A percentile compares a stretch with the other conserved stretches of the same genome.
phyloP scores from a whole-genome alignment of 352 stramenopile genomes.

The Globisporangium lucens region DNA sequence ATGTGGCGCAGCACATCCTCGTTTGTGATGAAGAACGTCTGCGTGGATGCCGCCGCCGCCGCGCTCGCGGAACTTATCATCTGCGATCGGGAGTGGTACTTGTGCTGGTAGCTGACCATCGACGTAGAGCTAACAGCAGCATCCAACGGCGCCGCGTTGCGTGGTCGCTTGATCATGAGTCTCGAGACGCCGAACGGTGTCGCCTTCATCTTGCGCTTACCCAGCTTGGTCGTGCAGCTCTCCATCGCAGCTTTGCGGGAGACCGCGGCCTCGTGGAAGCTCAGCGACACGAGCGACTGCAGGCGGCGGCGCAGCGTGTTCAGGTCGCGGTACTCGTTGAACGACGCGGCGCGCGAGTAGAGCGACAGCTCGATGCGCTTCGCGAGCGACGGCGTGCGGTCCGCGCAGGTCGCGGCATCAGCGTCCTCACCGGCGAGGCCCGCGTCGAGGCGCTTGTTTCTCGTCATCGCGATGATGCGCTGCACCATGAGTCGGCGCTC shows the following conservation, averaged over 20 bases:
- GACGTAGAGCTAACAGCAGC: conserved; percentile 14
- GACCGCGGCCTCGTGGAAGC: conserved; percentile 80
- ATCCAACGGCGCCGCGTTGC: conserved; percentile 18
- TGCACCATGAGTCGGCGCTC: conserved; percentile 84
- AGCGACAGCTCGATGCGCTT: conserved; percentile 86
- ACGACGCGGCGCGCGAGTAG: conserved; percentile 77
- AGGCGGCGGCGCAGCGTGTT: conserved; percentile 78
- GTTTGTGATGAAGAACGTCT: conserved; percentile 64
- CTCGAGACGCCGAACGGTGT: conserved; percentile 58
- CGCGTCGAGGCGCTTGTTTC: conserved; percentile 49
- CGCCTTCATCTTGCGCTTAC: conserved; percentile 48
- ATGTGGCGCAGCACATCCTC: conserved; percentile 67
- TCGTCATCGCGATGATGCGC: conserved; percentile 85
- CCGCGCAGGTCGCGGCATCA: conserved; percentile 28
- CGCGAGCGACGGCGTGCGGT: conserved; percentile 74
- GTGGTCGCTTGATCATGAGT: conserved; percentile 58
- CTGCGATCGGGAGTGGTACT: conserved; percentile 9
- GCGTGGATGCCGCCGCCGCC: conserved; percentile 12
- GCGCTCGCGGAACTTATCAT: background rate
- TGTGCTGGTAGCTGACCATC: conserved; percentile 17
- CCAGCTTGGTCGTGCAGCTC: conserved; percentile 30
- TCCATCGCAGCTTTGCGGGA: conserved; percentile 37
- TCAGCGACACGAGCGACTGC: conserved; percentile 85
- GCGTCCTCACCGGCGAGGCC: conserved; percentile 12
- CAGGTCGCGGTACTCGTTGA: conserved; percentile 82